phyloP scores from a whole-genome alignment of 345 rosid genomes.

The Lumnitzera racemosa region DNA sequence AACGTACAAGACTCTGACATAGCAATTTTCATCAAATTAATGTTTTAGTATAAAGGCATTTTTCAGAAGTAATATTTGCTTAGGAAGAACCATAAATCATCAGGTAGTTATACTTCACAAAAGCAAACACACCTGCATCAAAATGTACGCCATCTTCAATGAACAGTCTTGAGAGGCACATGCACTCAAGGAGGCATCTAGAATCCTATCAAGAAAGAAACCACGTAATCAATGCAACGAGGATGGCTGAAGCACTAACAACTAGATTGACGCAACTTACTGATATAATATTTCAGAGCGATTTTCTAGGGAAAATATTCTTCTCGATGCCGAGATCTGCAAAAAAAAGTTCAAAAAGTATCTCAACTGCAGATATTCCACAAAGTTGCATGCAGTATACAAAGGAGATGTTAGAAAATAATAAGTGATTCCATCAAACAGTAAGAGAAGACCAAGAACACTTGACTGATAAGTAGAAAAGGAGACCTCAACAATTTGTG shows the following conservation, averaged over 20 bases:
- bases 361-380: conserved; percentile 4
- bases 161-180: conserved; percentile 96
- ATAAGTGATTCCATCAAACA: too few relatives aligned
- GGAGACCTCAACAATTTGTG: conserved; percentile 83
- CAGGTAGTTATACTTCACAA: neutral
- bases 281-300: conserved; percentile 74
- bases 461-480: conserved; percentile 6
- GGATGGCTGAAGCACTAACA: conserved; percentile 9
- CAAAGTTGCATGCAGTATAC: neutral
- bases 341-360: conserved; percentile 9
- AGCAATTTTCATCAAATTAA: neutral
- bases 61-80: too few relatives aligned
- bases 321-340: conserved; percentile 77
- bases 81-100: neutral
- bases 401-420: neutral
- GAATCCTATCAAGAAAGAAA: conserved; percentile 52
- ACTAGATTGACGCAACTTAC: conserved; percentile 31
- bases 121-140: conserved; percentile 50
- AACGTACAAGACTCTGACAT: neutral
- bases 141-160: conserved; percentile 77
- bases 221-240: conserved; percentile 19
- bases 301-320: conserved; percentile 60
- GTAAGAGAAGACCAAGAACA: too few relatives aligned
- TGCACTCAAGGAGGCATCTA: conserved; percentile 83
- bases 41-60: too few relatives aligned